A percentile compares a stretch with the other conserved stretches of the same genome.
phyloP scores from a whole-genome alignment of 2,329 filamentous ascomycete genomes.

The Fusarium sp. region DNA sequence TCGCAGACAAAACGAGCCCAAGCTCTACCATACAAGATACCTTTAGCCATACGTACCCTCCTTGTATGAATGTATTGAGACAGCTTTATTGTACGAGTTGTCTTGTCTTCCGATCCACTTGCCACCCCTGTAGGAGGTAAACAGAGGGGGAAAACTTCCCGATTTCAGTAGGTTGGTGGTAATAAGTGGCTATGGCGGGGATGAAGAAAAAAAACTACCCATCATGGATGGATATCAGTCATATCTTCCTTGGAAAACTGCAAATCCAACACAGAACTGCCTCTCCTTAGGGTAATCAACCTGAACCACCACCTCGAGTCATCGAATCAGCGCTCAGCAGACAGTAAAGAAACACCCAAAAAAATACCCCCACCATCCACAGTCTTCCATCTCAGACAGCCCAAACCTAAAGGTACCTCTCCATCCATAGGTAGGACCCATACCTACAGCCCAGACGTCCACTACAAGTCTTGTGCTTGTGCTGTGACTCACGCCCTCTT shows the following conservation, averaged over 20 bases:
- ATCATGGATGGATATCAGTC: constrained; percentile 15
- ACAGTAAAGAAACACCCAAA: constrained; percentile 35
- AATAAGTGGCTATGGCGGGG: constrained; percentile 16
- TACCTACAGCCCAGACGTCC: background rate
- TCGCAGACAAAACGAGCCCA: background rate
- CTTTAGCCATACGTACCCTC: background rate
- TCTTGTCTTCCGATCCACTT: background rate
- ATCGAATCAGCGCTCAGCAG: constrained; percentile 44
- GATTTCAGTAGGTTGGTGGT: background rate
- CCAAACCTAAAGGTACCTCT: background rate
- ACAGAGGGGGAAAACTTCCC: background rate
- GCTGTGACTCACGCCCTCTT: constrained; percentile 45
- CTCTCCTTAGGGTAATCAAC: constrained; percentile 33
- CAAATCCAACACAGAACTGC: constrained; percentile 6
- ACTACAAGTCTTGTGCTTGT: constrained; percentile 33
- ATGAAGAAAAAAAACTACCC: constrained; percentile 4
- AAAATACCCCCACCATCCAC: constrained; percentile 44
- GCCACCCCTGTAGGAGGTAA: background rate
- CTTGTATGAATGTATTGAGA: background rate
- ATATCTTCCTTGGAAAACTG: constrained; percentile 3
- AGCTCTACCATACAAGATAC: background rate
- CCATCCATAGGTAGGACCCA: constrained; percentile 23
- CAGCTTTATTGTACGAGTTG: background rate
- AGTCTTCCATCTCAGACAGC: constrained; percentile 25
- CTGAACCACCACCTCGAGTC: constrained; percentile 25